These are phyloP conservation scores for Daldinia childiae DNA, from an alignment of 495 filamentous ascomycete genomes.

Conservation along the genomic window DNA sequence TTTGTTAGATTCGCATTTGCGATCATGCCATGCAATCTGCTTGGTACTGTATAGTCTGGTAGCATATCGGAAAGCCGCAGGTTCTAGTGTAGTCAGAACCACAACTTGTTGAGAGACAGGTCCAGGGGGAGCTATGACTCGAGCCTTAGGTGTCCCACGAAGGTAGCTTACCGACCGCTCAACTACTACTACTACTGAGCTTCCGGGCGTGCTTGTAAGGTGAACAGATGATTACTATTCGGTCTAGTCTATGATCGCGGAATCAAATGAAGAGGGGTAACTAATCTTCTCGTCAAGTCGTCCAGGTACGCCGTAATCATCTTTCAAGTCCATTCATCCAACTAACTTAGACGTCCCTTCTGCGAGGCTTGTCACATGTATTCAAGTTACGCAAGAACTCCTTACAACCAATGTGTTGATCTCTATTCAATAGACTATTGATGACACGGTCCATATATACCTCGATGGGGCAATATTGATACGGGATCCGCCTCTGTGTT, in stretches of 20 bases:
- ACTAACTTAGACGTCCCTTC: constrained; percentile 2
- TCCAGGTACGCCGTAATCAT: constrained; percentile 14
- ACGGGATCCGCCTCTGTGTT: constrained; percentile 43
- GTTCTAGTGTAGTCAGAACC: constrained; percentile 38
- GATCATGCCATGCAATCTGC: constrained; percentile 35
- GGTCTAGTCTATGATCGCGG: constrained; percentile 1
- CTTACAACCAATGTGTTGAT: constrained; percentile 8
- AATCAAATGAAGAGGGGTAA: constrained; percentile 5
- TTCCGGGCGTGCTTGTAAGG: constrained; percentile 5
- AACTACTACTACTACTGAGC: constrained; percentile 21
- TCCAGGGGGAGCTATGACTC: constrained; percentile 44
- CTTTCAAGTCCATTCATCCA: constrained; percentile 5
- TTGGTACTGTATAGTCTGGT: constrained; percentile 35
- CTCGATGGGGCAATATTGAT: constrained; percentile 21
- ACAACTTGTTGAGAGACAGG: constrained; percentile 38
- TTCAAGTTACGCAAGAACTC: constrained; percentile 15
- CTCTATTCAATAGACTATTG: constrained; percentile 12
- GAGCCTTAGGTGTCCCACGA: constrained; percentile 42
- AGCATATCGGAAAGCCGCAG: constrained; percentile 42
- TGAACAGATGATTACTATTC: constrained; percentile 9
- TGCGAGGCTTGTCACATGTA: constrained; percentile 11
- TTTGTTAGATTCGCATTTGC: constrained; percentile 34
- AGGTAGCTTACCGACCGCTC: constrained; percentile 31
- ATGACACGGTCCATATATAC: constrained; percentile 7
- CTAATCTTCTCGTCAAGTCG: constrained; percentile 11